Evolutionary conservation across 2,329 filamentous ascomycete genomes (phyloP), one percentile per base, ranked within the genome.

Genomic region (Botrytis squamosa): DNA sequence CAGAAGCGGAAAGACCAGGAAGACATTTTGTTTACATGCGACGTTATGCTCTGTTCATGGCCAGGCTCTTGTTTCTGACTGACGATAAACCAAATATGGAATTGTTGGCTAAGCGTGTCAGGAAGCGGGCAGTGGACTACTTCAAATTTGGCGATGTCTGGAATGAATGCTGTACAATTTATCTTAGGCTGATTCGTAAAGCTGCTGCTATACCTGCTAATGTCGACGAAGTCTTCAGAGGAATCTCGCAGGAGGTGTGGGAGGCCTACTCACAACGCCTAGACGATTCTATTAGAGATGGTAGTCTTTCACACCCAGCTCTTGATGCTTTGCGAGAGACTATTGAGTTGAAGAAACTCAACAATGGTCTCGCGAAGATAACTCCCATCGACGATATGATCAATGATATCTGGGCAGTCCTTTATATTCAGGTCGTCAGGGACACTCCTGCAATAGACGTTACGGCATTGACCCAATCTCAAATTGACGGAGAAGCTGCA

Each of bases 351-450:
- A 93, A 93, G 80, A 91, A 90, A 81, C 88, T 98, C 63, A 99
- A 99, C 80, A 91, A 91, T 59, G 92, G 91, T 65, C 86, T 97
- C 12, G 96, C 97, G 88, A 98, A 97, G 82, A 88, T 92, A 0
- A 88, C 90, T 0, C 87, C 91, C 16, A 95, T 98, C 63, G 96
- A 99, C 79, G 96, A 99, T 80, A 87, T 98, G n/a, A 92, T 98
- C 77, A 92, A 91, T 36, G 96, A 99, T 82, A 91, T 93, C 67
- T 99, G 97, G 82, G 92, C 93, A 1, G 87, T 90, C 67, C 85
- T 97, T 25, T 96, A 93, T 80, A 86, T 87, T 29, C 88, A 91
- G 44, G 84, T 94, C 67, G 89, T 89, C 2, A 88, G 88, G 60
- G 85, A 85, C 5, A 83, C 94, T 3, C 87, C 88, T 0, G 75